phyloP scores from a whole-genome alignment of 257 asterid species.

The Solanum virginianum region DNA sequence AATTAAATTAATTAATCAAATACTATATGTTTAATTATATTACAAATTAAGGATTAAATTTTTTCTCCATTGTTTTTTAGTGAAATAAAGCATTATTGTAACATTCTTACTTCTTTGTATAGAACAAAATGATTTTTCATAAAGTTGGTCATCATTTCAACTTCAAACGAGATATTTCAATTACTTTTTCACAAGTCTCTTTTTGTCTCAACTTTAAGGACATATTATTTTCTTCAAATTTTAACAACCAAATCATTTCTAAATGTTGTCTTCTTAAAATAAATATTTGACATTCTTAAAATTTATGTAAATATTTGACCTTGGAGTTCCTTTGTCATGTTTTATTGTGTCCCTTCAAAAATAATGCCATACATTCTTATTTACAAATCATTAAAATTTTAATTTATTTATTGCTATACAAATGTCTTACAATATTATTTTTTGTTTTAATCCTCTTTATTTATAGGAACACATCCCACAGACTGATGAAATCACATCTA shows the following conservation, averaged over 20 bases:
- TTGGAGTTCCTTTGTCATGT: no score
- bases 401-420: background rate
- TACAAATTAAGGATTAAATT: background rate
- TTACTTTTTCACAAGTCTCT: no score
- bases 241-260: background rate
- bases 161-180: no score
- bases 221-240: background rate
- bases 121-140: no score
- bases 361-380: no score
- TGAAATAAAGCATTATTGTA: background rate
- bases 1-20: background rate
- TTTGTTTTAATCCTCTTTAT: background rate
- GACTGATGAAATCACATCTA: conserved; percentile 51
- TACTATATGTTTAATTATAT: background rate
- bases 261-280: no score
- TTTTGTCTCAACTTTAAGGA: no score
- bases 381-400: no score
- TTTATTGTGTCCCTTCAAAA: no score
- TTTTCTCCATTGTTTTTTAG: background rate
- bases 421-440: background rate
- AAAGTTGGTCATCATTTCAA: no score
- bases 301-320: background rate
- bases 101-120: no score
- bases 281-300: no score
- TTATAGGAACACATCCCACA: conserved; percentile 64